Base-by-base conservation (phyloP, 495 filamentous ascomycete species). In the Xylaria curta region DNA sequence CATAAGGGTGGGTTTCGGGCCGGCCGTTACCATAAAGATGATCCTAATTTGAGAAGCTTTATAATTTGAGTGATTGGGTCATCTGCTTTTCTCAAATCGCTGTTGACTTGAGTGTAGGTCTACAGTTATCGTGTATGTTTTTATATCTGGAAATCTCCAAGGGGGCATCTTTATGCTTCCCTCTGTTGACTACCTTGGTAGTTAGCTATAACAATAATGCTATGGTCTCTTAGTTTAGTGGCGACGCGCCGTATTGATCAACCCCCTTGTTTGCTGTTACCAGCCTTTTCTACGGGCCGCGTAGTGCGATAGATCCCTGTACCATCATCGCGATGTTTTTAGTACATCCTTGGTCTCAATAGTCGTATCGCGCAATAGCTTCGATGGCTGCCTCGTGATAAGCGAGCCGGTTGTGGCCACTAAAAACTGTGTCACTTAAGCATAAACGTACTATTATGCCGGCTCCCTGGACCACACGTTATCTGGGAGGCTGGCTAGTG, bases 1-100 rank as follows among this genome's bases (percentile, higher is more conserved):
- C 53, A 17, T 15, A 9, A 47, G n/a, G 24, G 66, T 68, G 53
- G 66, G 10, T 54, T 53, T 59, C 66, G 66, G 66, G 36, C 66
- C 66, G 66, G 53, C 5, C 40, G 24, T 68, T 38, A 59, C 65
- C 46, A n/a, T 26, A n/a, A 4, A 60, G 66, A 58, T 60, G 66
- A 68, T 68, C 66, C 26, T 40, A 58, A 68, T 68, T 28, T 68
- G 31, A 54, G n/a, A 49, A 40, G 62, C 17, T 2, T 31, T 13
- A 26, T 28, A 38, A 44, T 63, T 63, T 63, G 38, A 53, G 15
- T n/a, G 24, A 38, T 36, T 36, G 46, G 28, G 8, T 51, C 13
- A 3, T 21, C 26, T 66, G 9, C 0, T 64, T 19, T 46, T 26
- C 61, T 15, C 1, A 40, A n/a, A 59, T 6, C 19, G 21, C 31